Evolutionary conservation across 257 asterid species (phyloP), one percentile per base, ranked within the genome.

Genomic region (Hygrophila difformis): DNA sequence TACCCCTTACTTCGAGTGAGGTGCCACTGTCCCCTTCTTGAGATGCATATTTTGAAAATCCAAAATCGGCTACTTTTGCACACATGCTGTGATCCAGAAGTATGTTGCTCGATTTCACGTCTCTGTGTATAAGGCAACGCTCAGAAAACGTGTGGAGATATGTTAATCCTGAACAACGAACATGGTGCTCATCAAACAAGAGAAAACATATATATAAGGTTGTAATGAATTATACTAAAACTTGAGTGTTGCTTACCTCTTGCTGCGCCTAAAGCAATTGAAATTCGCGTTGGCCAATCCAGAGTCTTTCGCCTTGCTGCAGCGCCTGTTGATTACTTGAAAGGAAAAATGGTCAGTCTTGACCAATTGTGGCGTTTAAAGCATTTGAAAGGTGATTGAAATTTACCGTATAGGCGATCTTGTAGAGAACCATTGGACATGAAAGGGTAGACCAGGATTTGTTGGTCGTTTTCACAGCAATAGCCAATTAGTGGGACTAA

Each of bases 401-500:
- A 24, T 40, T 28, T 79, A 86, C 96, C 96, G 37, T 86, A 86
- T 49, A 86, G 76, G 55, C 94, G 88, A 65, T 86, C 96, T 55
- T 86, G 96, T 59, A 86, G 79, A 24, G 72, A 65, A 20, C 96
- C 94, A 39, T 86, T 86, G 12, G 96, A 86, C 96, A 86, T 86
- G 69, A 76, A 86, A 20, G 96, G 96, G 62, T 82, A 86, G 59
- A 86, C 94, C 47, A 82, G 96, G 55, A 79, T 86, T 53, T 86
- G 93, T 38, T 86, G 96, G 69, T 86, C 96, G 33, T 74, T 82
- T 66, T 86, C 96, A n/a, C 88, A 74, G 68, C 96, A 86, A 64
- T 74, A 86, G 55, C 72, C 96, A 53, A 82, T 69, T 51, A 86
- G 79, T 34, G 84, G 94, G 21, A 86, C 86, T 65, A 86, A 68